Evolutionary conservation across 495 filamentous ascomycete species (phyloP).

Genomic region (Penicillium nucicola): DNA sequence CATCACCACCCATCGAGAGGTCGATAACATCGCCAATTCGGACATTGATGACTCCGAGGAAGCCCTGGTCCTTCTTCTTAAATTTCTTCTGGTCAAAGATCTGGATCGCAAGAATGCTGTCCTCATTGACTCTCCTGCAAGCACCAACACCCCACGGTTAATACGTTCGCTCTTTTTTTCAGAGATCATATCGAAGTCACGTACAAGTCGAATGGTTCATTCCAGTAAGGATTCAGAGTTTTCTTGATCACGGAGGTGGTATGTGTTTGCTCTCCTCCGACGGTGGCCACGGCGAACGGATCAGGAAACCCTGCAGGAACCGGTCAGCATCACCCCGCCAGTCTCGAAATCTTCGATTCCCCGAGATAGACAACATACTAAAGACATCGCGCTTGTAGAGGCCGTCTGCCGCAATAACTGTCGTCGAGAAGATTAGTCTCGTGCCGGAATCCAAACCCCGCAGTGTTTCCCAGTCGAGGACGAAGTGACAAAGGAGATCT

Average conservation of each 20-base stretch:
- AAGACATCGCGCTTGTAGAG: conserved; percentile 99
- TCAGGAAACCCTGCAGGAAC: conserved; percentile 79
- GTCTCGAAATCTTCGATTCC: not conserved
- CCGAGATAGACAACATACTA: conserved; percentile 49
- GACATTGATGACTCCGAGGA: conserved; percentile 96
- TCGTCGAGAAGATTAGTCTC: conserved; percentile 19
- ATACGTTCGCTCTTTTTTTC: conserved; percentile 9
- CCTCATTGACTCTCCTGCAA: conserved; percentile 76
- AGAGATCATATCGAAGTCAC: conserved; percentile 17
- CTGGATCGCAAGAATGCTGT: conserved; percentile 94
- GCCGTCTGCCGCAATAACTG: conserved; percentile 97
- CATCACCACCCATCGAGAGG: conserved; percentile 82
- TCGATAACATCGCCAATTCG: conserved; percentile 92
- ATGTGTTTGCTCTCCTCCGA: conserved; percentile 93
- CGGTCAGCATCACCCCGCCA: conserved; percentile 17
- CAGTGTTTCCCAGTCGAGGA: conserved; percentile 14
- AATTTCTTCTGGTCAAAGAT: conserved; percentile 99
- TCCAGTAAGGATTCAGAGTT: conserved; percentile 98
- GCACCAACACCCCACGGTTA: conserved; percentile 2
- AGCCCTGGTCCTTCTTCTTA: conserved; percentile 99
- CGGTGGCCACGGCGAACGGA: conserved; percentile 94
- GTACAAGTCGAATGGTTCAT: conserved; percentile 97
- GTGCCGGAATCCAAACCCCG: conserved; percentile 17
- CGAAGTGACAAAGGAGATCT: conserved; percentile 23
- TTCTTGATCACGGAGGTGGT: conserved; percentile 95